A percentile compares a stretch with the other conserved stretches of the same genome.
Evolutionary conservation across 108 stramenopile genomes (phyloP).

Genomic region (Cyclostephanos tholiformis): DNA sequence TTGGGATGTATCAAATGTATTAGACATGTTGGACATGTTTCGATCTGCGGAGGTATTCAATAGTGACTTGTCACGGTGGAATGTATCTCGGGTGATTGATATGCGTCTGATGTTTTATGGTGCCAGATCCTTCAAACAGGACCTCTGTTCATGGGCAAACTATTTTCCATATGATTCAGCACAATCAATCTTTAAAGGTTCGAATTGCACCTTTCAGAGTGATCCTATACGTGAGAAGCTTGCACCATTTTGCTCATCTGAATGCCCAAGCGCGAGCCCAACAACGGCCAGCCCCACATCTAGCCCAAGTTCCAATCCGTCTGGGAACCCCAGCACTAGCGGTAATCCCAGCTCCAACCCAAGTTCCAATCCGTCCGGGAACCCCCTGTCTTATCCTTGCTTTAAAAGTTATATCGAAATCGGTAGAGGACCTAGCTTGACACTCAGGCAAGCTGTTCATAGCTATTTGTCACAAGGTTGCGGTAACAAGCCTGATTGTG

Average conservation of each 20-base stretch:
- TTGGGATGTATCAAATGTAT: slow-evolving; percentile 8
- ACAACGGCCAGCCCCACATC: no score
- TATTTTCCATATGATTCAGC: not conserved
- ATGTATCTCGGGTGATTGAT: slow-evolving; percentile 1
- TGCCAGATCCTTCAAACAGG: slow-evolving; percentile 4
- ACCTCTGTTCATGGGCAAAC: slow-evolving; percentile 1
- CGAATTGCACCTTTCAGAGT: not conserved
- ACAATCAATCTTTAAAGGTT: not conserved
- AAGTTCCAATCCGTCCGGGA: no score
- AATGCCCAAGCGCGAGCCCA: no score
- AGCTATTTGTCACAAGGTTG: not conserved
- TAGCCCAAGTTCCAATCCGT: no score
- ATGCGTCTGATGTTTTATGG: not conserved
- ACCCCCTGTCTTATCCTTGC: not conserved
- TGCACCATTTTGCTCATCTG: not conserved
- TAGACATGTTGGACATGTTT: slow-evolving; percentile 1
- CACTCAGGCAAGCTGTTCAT: slow-evolving; percentile 12
- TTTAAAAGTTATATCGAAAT: not conserved
- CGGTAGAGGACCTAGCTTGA: no score
- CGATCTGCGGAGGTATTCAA: not conserved
- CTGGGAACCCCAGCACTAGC: no score
- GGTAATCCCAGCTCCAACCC: no score
- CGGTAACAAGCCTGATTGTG: not conserved
- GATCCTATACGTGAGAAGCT: not conserved
- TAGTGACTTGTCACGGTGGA: slow-evolving; percentile 21